Conservation (phyloP, 257 asterid species). For the Rubia yunnanensis region DNA sequence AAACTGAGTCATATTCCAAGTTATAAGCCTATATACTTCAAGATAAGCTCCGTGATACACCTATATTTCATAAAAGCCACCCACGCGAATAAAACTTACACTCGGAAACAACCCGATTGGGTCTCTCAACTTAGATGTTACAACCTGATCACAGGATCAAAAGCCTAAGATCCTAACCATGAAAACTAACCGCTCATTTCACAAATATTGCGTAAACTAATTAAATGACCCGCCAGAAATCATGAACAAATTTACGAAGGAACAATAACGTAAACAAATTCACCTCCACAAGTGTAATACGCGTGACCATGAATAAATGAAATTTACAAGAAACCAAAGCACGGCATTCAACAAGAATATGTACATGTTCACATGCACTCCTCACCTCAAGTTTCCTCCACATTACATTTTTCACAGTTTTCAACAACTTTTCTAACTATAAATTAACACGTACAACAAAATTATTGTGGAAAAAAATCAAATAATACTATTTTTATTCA, state of each 20-base stretch:
- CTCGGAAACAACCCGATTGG: neutral
- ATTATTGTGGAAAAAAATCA: neutral
- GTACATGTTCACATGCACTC: neutral
- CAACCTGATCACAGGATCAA: too few species aligned
- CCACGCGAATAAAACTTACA: slow-evolving; percentile 7
- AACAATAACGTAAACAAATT: neutral
- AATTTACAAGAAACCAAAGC: neutral
- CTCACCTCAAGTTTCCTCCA: neutral
- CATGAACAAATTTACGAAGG: neutral
- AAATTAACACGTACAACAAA: neutral
- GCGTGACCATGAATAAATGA: neutral
- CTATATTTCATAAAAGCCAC: slow-evolving; percentile 25
- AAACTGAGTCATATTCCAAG: slow-evolving; percentile 24
- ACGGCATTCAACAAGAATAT: neutral
- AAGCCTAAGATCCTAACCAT: neutral
- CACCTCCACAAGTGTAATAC: neutral
- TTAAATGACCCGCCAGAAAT: neutral
- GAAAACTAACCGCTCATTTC: neutral
- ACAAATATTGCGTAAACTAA: neutral
- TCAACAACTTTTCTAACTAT: neutral
- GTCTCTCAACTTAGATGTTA: neutral
- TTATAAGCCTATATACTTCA: slow-evolving; percentile 28
- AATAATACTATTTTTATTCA: too few species aligned
- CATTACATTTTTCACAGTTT: neutral
- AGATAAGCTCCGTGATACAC: slow-evolving; percentile 27